Base-by-base conservation (phyloP, 768 basidiomycete genomes). In the Tephrocybe sp. region DNA sequence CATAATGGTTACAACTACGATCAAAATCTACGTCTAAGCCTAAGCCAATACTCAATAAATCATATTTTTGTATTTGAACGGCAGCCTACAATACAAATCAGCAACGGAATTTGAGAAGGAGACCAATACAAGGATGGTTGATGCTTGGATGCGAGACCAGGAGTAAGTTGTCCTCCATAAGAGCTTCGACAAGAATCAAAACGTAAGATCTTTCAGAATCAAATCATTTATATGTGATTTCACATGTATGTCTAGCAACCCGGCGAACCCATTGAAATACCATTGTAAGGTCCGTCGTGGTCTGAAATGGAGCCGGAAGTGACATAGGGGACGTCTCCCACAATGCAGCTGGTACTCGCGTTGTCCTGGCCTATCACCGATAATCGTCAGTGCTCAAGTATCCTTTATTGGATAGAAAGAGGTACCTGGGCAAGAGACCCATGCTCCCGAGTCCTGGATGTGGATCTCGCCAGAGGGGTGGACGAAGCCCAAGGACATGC, bases 361-460 rank as follows among this genome's bases (percentile, higher is more conserved):
- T 86, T 85, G 50, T 85, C 85, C 54, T 86, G 79, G 7, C 83
- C 81, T 81, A 40, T 31, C 19, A 47, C n/a, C 60, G 19, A 39
- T 23, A 14, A 13, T 9, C 26, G 11, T 41, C 26, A 26, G 26
- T 26, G 3, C 26, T 26, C 7, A 7, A 4, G 8, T 17, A 32
- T 38, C n/a, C 36, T 12, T 2, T n/a, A 5, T 3, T 23, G 3
- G 10, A 36, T 36, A 13, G 14, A n/a, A 11, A 36, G 13, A 33
- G 16, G 30, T 35, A 57, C 62, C 59, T 43, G 58, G 60, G 39
- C 62, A 63, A 4, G 43, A 19, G 6, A 60, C 38, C 62, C 62
- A 64, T 7, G 56, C 45, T 22, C 36, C 45, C 16, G 52, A 49
- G 39, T 55, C 47, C 14, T 45, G 39, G n/a, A 65, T 62, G 50